Evolutionary conservation across 768 basidiomycete genomes (phyloP).

Genomic region (Suillus variegatus): DNA sequence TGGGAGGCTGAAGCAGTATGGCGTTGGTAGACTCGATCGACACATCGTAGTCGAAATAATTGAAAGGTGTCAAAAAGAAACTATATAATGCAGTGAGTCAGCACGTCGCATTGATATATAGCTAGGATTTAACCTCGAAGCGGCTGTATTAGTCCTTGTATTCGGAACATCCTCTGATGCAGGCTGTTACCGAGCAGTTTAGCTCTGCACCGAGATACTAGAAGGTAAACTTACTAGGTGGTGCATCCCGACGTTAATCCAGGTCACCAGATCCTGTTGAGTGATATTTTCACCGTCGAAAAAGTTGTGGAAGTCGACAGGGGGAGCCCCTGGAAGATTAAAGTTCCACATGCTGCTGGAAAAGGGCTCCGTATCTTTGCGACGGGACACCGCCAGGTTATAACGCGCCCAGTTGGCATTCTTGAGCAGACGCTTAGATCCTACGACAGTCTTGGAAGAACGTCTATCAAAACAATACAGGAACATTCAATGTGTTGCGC

Average conservation of each 20-base stretch:
- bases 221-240: conserved; percentile 44
- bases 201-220: neutral
- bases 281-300: conserved; percentile 65
- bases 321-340: conserved; percentile 56
- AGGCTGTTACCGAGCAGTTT: conserved; percentile 35
- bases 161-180: conserved; percentile 66
- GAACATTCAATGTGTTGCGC: conserved; percentile 8
- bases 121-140: conserved; percentile 44
- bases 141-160: conserved; percentile 57
- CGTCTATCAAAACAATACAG: neutral
- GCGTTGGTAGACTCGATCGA: conserved; percentile 61
- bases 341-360: conserved; percentile 64
- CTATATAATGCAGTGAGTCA: conserved; percentile 26
- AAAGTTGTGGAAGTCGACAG: conserved; percentile 61
- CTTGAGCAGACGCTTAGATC: conserved; percentile 58
- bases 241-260: conserved; percentile 69
- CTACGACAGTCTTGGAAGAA: conserved; percentile 48
- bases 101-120: neutral
- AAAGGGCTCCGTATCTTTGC: conserved; percentile 62
- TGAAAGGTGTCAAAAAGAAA: conserved; percentile 61
- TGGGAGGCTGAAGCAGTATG: conserved; percentile 45
- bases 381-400: conserved; percentile 57
- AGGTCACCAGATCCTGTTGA: conserved; percentile 66
- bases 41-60: conserved; percentile 65
- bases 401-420: conserved; percentile 72